Percentiles rank a stretch among this genome's conserved stretches.
Conservation (phyloP, 2,329 filamentous ascomycete genomes). For the Exophiala sideris region DNA sequence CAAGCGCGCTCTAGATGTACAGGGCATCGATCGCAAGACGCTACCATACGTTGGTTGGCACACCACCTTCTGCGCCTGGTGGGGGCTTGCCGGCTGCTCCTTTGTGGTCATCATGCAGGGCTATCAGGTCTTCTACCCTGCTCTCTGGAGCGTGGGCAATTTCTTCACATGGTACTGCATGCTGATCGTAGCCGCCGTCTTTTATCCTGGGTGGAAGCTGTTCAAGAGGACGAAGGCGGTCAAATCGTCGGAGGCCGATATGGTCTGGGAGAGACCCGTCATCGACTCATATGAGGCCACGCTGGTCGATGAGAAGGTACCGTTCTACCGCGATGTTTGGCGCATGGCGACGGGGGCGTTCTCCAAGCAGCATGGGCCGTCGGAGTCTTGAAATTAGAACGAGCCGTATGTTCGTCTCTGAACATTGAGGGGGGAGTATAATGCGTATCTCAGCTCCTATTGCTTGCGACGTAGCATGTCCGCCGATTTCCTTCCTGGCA, state of each 20-base stretch:
- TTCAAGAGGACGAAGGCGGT: constrained; percentile 60
- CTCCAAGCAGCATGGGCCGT: too few relatives aligned
- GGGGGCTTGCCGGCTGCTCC: constrained; percentile 60
- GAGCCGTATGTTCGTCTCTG: too few relatives aligned
- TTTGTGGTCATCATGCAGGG: constrained; percentile 73
- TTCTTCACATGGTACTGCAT: constrained; percentile 79
- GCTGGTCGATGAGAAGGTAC: too few relatives aligned
- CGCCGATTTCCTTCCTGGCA: too few relatives aligned
- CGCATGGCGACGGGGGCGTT: too few relatives aligned
- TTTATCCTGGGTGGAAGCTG: constrained; percentile 71
- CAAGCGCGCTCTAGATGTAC: constrained; percentile 63
- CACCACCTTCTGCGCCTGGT: constrained; percentile 71
- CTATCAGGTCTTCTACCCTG: constrained; percentile 70
- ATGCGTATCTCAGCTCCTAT: too few relatives aligned
- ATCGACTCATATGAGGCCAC: constrained; percentile 62
- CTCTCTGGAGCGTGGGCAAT: constrained; percentile 63
- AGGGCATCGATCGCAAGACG: constrained; percentile 64
- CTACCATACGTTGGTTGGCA: constrained; percentile 68
- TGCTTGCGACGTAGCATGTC: too few relatives aligned
- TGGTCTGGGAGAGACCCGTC: constrained; percentile 60
- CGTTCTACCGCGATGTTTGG: too few relatives aligned
- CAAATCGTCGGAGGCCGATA: constrained; percentile 59
- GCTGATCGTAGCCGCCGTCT: constrained; percentile 65
- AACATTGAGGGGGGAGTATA: too few relatives aligned
- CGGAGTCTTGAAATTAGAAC: too few relatives aligned